Evolutionary conservation across 148 eudicot genomes (phyloP).

Genomic region (Nyssa sinensis): DNA sequence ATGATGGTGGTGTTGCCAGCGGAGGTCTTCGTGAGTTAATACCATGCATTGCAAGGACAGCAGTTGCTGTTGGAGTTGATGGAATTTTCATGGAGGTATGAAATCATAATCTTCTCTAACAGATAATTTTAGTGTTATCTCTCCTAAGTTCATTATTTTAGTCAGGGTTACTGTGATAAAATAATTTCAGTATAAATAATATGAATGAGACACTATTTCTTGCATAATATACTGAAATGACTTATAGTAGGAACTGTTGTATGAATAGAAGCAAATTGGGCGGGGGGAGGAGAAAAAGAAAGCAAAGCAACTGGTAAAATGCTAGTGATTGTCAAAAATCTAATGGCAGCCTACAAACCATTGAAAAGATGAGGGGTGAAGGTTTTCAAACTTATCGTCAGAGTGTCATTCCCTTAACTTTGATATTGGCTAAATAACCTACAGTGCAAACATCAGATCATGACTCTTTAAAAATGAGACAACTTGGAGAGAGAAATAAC

Average conservation of each 20-base stretch:
- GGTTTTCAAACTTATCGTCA: not conserved
- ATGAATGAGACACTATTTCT: not conserved
- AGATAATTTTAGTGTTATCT: not conserved
- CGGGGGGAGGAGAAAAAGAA: not conserved
- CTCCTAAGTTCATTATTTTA: not conserved
- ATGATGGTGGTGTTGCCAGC: conserved; percentile 96
- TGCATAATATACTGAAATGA: not conserved
- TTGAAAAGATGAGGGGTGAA: too few species aligned
- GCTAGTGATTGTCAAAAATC: too few species aligned
- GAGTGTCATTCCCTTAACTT: too few species aligned
- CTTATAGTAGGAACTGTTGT: not conserved
- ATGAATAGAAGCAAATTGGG: not conserved
- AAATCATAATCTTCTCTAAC: not conserved
- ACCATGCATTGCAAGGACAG: conserved; percentile 94
- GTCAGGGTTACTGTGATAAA: not conserved
- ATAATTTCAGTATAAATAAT: conserved; percentile 1
- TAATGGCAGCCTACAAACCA: conserved; percentile 3
- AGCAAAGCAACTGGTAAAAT: not conserved
- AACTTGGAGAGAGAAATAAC: too few species aligned
- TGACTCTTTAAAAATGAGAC: too few species aligned
- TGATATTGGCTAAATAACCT: conserved; percentile 1
- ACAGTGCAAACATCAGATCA: too few species aligned
- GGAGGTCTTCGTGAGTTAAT: conserved; percentile 89
- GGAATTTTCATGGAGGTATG: conserved; percentile 95
- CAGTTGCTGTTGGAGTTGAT: conserved; percentile 94